Percentiles rank a stretch among this genome's conserved stretches.
Conservation (phyloP, 805 yeast species). For the Myxozyma vanderwaltii region DNA sequence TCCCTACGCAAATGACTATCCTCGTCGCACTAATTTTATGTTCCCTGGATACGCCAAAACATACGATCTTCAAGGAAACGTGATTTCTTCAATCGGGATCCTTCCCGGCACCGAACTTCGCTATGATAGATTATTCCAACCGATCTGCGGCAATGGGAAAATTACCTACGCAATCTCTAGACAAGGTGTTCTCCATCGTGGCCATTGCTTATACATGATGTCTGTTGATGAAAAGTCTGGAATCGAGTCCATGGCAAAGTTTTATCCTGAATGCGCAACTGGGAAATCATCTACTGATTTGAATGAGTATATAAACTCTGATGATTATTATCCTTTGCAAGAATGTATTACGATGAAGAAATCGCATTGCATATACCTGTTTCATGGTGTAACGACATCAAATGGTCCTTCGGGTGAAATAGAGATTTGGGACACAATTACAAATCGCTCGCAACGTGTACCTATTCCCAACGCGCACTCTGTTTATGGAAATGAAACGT, state of each 20-base stretch:
- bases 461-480: slow-evolving; percentile 24
- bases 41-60: slow-evolving; percentile 32
- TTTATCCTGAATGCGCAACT: slow-evolving; percentile 20
- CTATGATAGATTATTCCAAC: slow-evolving; percentile 21
- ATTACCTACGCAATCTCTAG: slow-evolving; percentile 29
- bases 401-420: slow-evolving; percentile 29
- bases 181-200: slow-evolving; percentile 27
- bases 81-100: slow-evolving; percentile 31
- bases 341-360: slow-evolving; percentile 19
- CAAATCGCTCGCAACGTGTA: slow-evolving; percentile 13
- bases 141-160: slow-evolving; percentile 25
- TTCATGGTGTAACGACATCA: slow-evolving; percentile 24
- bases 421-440: slow-evolving; percentile 28
- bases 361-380: slow-evolving; percentile 24
- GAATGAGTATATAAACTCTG: not conserved
- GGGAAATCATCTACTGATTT: not conserved
- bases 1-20: slow-evolving; percentile 16
- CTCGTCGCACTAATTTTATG: slow-evolving; percentile 18
- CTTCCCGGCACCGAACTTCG: slow-evolving; percentile 33
- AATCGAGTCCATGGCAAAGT: slow-evolving; percentile 24
- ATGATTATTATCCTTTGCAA: slow-evolving; percentile 28
- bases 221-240: slow-evolving; percentile 29
- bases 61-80: slow-evolving; percentile 29
- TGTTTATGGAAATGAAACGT: slow-evolving; percentile 29
- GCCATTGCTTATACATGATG: slow-evolving; percentile 27